Conservation (phyloP, 2,329 filamentous ascomycete genomes). For the Alternaria atra region DNA sequence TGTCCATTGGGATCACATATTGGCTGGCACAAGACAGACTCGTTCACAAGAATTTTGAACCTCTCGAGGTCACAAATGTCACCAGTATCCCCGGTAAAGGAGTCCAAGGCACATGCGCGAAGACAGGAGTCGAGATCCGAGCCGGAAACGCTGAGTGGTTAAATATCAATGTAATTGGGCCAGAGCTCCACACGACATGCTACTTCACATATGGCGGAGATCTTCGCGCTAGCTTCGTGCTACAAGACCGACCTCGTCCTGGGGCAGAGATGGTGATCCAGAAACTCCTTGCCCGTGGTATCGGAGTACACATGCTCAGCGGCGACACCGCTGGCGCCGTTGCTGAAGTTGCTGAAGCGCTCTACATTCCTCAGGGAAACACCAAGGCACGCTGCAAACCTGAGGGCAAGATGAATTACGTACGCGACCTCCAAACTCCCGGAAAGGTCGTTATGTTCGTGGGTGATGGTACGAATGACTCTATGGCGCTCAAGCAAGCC, state of each 20-base stretch:
- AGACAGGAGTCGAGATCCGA: conserved; percentile 39
- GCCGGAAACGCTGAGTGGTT: conserved; percentile 62
- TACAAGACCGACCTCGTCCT: conserved; percentile 59
- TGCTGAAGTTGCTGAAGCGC: conserved; percentile 54
- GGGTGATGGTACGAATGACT: conserved; percentile 83
- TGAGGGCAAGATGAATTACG: conserved; percentile 63
- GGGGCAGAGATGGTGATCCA: conserved; percentile 63
- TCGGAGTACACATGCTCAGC: conserved; percentile 64
- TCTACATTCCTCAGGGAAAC: conserved; percentile 51
- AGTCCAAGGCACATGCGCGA: conserved; percentile 51
- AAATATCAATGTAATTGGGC: conserved; percentile 38
- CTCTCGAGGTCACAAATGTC: conserved; percentile 31
- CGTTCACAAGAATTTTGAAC: conserved; percentile 13
- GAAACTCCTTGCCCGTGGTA: conserved; percentile 58
- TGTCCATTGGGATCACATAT: conserved; percentile 58
- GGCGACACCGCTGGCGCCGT: conserved; percentile 65
- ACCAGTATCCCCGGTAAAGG: conserved; percentile 56
- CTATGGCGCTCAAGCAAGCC: conserved; percentile 74
- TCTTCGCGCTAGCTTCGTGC: conserved; percentile 60
- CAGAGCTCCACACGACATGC: conserved; percentile 43
- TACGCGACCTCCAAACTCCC: conserved; percentile 47
- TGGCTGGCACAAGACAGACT: conserved; percentile 16
- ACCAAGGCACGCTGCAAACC: conserved; percentile 60
- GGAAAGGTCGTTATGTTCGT: conserved; percentile 68
- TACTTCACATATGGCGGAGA: conserved; percentile 46